These are phyloP conservation scores for Lignosus rhinocerotis DNA, from an alignment of 1,284 basidiomycete species.

Conservation along the genomic window DNA sequence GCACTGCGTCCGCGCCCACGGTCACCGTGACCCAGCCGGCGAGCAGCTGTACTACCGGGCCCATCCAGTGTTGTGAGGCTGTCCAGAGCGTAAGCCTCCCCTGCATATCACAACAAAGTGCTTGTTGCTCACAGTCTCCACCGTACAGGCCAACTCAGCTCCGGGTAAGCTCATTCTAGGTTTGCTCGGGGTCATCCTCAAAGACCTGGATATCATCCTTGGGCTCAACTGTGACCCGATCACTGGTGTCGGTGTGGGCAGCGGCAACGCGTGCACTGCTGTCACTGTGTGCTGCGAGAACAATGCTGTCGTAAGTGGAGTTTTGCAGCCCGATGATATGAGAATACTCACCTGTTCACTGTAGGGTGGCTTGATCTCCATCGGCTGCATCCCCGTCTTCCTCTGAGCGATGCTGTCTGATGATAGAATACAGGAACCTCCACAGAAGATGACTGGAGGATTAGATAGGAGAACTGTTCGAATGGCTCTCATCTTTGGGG, in stretches of 20 bases:
- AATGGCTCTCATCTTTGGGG: too few relatives aligned
- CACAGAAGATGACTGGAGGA: too few relatives aligned
- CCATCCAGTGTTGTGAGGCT: constrained; percentile 29
- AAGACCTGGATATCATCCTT: constrained; percentile 24
- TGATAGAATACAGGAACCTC: background rate
- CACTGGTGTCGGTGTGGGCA: constrained; percentile 24
- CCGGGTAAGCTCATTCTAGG: constrained; percentile 15
- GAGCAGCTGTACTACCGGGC: constrained; percentile 23
- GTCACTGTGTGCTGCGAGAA: constrained; percentile 16
- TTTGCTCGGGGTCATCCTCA: constrained; percentile 26
- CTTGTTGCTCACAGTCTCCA: background rate
- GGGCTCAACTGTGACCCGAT: constrained; percentile 32
- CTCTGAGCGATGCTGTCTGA: constrained; percentile 3
- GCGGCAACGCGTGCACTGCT: constrained; percentile 20
- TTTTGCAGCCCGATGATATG: too few relatives aligned
- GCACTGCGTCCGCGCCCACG: constrained; percentile 2
- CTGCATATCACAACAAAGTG: background rate
- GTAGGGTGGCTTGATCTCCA: constrained; percentile 24
- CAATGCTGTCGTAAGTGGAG: constrained; percentile 14
- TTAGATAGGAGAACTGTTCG: too few relatives aligned
- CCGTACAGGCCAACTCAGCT: constrained; percentile 11
- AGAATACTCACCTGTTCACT: background rate
- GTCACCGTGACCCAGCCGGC: constrained; percentile 12
- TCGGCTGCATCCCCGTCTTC: constrained; percentile 21
- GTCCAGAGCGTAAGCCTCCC: background rate